These are phyloP conservation scores for Colletotrichum aenigma DNA, from an alignment of 2,329 filamentous ascomycete genomes.

Conservation along the genomic window DNA sequence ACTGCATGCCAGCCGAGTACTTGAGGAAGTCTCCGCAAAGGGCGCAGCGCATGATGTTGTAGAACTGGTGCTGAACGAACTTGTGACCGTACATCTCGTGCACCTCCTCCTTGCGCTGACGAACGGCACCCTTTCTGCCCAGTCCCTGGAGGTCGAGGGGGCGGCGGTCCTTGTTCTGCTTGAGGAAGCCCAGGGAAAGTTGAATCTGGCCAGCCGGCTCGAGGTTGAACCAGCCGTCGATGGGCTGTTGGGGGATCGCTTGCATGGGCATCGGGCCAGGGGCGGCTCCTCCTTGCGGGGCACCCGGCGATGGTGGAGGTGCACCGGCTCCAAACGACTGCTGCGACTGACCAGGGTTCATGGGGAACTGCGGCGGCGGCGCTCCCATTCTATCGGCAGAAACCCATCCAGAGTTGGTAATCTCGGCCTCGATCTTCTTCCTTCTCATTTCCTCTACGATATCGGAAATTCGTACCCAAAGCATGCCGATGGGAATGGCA, in stretches of 20 bases:
- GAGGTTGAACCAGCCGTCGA: conserved; percentile 96
- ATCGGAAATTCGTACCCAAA: conserved; percentile 96
- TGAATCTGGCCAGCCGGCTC: conserved; percentile 94
- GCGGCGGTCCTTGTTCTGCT: conserved; percentile 83
- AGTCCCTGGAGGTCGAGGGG: conserved; percentile 89
- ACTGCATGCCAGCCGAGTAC: conserved; percentile 98
- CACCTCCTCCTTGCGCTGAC: conserved; percentile 96
- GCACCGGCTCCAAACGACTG: conserved; percentile 43
- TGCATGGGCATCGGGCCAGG: conserved; percentile 37
- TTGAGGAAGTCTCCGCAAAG: conserved; percentile 98
- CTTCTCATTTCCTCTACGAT: conserved; percentile 97
- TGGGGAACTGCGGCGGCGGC: conserved; percentile 62
- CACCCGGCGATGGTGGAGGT: conserved; percentile 47
- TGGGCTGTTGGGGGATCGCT: conserved; percentile 62
- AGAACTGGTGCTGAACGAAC: conserved; percentile 97
- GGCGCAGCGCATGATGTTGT: conserved; percentile 99
- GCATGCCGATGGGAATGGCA: conserved; percentile 88
- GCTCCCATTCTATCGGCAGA: conserved; percentile 93
- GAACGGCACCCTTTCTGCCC: conserved; percentile 92
- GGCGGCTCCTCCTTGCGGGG: conserved; percentile 32
- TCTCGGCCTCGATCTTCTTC: conserved; percentile 95
- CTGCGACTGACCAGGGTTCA: conserved; percentile 50
- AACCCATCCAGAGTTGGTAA: conserved; percentile 94
- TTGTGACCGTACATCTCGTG: conserved; percentile 99
- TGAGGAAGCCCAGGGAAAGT: conserved; percentile 88